A percentile compares a stretch with the other conserved stretches of the same genome.
Conservation (phyloP, 495 filamentous ascomycete genomes). For the Talaromyces proteolyticus region DNA sequence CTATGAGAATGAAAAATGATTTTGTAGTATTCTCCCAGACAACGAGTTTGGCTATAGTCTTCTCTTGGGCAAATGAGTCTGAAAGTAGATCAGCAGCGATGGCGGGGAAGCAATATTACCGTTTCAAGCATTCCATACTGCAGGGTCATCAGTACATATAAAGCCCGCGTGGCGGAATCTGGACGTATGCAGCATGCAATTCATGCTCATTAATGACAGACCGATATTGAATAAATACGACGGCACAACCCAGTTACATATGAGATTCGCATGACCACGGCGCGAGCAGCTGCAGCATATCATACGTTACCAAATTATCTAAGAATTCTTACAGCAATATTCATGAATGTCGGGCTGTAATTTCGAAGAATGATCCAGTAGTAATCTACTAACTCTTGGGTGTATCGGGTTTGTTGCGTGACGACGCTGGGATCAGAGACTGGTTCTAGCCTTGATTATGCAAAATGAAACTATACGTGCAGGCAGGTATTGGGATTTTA, state of each 20-base stretch:
- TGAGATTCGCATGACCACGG: not conserved
- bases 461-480: not conserved
- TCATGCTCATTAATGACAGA: not conserved
- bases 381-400: no score
- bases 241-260: not conserved
- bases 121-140: not conserved
- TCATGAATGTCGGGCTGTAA: not conserved
- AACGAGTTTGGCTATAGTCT: not conserved
- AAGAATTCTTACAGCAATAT: not conserved
- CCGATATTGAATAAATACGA: not conserved
- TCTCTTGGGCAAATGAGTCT: not conserved
- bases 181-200: not conserved
- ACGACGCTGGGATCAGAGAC: no score
- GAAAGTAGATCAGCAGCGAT: not conserved
- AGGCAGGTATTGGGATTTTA: not conserved
- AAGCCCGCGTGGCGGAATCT: no score
- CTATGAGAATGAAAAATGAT: not conserved
- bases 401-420: no score
- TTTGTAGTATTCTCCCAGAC: not conserved
- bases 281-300: not conserved
- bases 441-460: not conserved
- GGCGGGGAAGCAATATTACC: not conserved
- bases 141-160: no score
- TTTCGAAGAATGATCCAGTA: not conserved
- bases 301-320: not conserved